A percentile compares a stretch with the other conserved stretches of the same genome.
Conservation (phyloP, 768 basidiomycete species). For the Gelatoporia subvermispora region DNA sequence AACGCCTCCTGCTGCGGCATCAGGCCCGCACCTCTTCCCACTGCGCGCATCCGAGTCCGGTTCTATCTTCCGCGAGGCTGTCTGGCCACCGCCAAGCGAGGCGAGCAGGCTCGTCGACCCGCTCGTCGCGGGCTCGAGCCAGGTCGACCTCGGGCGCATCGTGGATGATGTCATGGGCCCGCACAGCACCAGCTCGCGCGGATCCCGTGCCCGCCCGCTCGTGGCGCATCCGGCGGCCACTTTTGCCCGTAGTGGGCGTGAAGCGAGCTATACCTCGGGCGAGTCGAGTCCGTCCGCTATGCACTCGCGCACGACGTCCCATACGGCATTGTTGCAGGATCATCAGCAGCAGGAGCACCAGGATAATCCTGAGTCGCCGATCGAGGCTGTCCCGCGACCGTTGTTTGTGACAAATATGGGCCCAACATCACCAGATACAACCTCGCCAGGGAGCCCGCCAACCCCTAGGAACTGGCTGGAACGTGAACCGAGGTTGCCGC, state of each 20-base stretch:
- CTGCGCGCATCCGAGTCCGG: slow-evolving; percentile 24
- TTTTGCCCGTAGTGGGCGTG: not conserved
- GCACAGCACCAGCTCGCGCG: not conserved
- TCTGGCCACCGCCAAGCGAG: slow-evolving; percentile 25
- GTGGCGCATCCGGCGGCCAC: not conserved
- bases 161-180: slow-evolving; percentile 27
- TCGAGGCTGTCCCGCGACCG: slow-evolving; percentile 8
- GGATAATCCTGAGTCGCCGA: slow-evolving; percentile 4
- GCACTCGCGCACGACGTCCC: slow-evolving; percentile 16
- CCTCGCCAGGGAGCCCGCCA: slow-evolving; percentile 4
- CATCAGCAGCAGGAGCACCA: not conserved
- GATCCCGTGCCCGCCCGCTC: not conserved
- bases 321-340: slow-evolving; percentile 9
- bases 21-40: slow-evolving; percentile 16
- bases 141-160: slow-evolving; percentile 22
- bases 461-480: slow-evolving; percentile 12
- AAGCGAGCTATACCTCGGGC: not conserved
- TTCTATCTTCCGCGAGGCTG: slow-evolving; percentile 26
- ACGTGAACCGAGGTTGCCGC: slow-evolving; percentile 12
- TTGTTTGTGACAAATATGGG: slow-evolving; percentile 19
- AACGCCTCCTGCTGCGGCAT: not conserved
- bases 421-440: slow-evolving; percentile 10
- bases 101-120: slow-evolving; percentile 24
- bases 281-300: not conserved
- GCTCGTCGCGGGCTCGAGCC: slow-evolving; percentile 14